phyloP scores from a whole-genome alignment of 2,329 filamentous ascomycete species.

The Colletotrichum higginsianum region DNA sequence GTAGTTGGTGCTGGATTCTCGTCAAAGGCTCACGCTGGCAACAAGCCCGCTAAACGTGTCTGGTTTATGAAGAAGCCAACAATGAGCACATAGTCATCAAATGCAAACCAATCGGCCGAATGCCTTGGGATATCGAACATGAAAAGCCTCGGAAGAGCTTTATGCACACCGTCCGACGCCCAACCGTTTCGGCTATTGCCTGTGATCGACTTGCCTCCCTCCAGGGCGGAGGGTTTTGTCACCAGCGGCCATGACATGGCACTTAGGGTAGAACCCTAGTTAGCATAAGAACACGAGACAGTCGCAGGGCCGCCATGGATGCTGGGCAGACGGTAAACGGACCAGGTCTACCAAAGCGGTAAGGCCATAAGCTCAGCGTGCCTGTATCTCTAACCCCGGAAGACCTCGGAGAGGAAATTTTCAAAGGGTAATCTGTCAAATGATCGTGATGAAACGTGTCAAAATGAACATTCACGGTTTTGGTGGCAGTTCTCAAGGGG shows the following conservation, averaged over 20 bases:
- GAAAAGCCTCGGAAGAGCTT: constrained; percentile 69
- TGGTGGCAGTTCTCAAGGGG: constrained; percentile 52
- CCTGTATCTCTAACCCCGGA: constrained; percentile 64
- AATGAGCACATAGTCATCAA: constrained; percentile 62
- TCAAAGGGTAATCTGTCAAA: constrained; percentile 57
- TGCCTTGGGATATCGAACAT: constrained; percentile 60
- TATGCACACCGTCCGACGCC: constrained; percentile 54
- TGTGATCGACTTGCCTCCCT: constrained; percentile 64
- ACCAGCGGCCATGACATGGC: constrained; percentile 68
- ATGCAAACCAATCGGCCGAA: constrained; percentile 55
- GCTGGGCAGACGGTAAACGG: constrained; percentile 55
- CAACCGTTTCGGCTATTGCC: constrained; percentile 55
- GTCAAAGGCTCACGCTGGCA: not conserved
- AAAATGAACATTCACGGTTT: constrained; percentile 52
- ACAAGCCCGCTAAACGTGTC: constrained; percentile 56
- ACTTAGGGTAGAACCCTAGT: constrained; percentile 58
- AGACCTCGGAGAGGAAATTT: constrained; percentile 61
- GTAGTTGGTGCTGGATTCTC: constrained; percentile 52
- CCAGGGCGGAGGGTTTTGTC: constrained; percentile 65
- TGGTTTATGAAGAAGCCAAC: constrained; percentile 56
- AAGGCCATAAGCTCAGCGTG: constrained; percentile 62
- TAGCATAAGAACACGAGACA: constrained; percentile 56
- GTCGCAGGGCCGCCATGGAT: constrained; percentile 62
- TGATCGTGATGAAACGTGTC: constrained; percentile 52
- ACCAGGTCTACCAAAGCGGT: constrained; percentile 45